Base-by-base conservation (phyloP, 2,329 filamentous ascomycete species). In the Alternaria sp. region DNA sequence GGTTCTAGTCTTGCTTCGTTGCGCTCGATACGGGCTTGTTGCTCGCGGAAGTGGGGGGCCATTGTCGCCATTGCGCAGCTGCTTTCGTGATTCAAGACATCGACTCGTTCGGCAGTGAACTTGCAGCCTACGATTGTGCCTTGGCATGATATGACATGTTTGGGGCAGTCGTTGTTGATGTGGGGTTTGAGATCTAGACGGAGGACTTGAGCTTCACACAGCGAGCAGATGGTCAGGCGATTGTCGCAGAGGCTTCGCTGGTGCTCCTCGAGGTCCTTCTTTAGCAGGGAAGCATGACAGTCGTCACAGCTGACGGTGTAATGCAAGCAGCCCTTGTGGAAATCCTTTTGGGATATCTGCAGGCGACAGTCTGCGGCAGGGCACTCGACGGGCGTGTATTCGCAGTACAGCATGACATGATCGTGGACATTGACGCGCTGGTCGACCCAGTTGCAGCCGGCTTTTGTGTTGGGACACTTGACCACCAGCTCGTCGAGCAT, bases 401-500 rank as follows among this genome's bases (percentile, higher is more conserved):
- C 82, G 70, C 87, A 89, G 68, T 89, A 87, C 63, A 85, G 84
- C 70, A 86, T 82, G 51, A 88, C 82, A 70, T 89, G 87, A 59
- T 85, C 81, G 72, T 86, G 82, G 49, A 88, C 80, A 67, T 87
- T 84, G 42, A 83, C 84, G 48, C 87, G 81, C 54, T 87, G 83
- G 48, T 86, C 73, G 28, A 83, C 74, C 65, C 84, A 82, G 41
- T 75, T 70, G 75, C 87, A 89, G 6, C 87, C 87, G 11, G 83
- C 80, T 22, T 75, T 74, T n/a, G 71, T 75, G 61, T 85, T 86
- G 0, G 87, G 87, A 70, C 87, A 89, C 61, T 82, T 84, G 57
- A 89, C 87, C 18, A 82, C 73, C 39, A 89, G 81, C 61, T 88
- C 87, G 66, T 88, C 85, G 61, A 88, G 83, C 81, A 89, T 88